Percentiles rank a stretch among this genome's conserved stretches.
Evolutionary conservation across 2,329 filamentous ascomycete species (phyloP).

Genomic region (Fusarium buharicum): DNA sequence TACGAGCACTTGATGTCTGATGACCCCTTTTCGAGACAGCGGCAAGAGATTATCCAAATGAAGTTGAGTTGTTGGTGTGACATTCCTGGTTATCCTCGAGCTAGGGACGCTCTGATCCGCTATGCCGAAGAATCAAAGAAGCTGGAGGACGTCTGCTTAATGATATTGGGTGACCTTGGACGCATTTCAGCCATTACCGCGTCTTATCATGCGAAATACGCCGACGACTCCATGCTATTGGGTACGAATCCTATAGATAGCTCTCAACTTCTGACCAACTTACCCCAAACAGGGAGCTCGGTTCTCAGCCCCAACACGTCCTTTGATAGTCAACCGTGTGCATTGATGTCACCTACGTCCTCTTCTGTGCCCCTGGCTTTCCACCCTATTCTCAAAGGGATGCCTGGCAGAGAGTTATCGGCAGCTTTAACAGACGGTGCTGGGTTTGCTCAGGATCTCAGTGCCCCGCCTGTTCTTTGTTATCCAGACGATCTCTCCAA

Average conservation of each 20-base stretch:
- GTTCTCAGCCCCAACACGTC: conserved; percentile 19
- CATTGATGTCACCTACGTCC: background rate
- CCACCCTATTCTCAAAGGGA: conserved; percentile 58
- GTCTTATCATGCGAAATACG: conserved; percentile 4
- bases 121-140: conserved; percentile 52
- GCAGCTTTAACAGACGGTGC: conserved; percentile 53
- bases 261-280: conserved; percentile 9
- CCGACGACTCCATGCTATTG: conserved; percentile 22
- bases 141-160: conserved; percentile 47
- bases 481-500: conserved; percentile 51
- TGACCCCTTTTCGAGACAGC: conserved; percentile 30
- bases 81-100: conserved; percentile 46
- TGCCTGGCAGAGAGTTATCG: conserved; percentile 54
- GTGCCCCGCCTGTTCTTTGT: conserved; percentile 46
- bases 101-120: conserved; percentile 45
- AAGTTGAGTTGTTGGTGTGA: conserved; percentile 51
- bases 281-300: conserved; percentile 10
- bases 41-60: conserved; percentile 43
- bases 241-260: conserved; percentile 18
- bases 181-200: conserved; percentile 1
- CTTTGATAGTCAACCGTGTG: conserved; percentile 4
- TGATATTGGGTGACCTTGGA: conserved; percentile 38
- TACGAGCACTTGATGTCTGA: conserved; percentile 50
- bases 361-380: conserved; percentile 26
- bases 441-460: conserved; percentile 48